Evolutionary conservation across 2,329 filamentous ascomycete genomes (phyloP), one percentile per base, ranked within the genome.

Genomic region (Colletotrichum sp.): DNA sequence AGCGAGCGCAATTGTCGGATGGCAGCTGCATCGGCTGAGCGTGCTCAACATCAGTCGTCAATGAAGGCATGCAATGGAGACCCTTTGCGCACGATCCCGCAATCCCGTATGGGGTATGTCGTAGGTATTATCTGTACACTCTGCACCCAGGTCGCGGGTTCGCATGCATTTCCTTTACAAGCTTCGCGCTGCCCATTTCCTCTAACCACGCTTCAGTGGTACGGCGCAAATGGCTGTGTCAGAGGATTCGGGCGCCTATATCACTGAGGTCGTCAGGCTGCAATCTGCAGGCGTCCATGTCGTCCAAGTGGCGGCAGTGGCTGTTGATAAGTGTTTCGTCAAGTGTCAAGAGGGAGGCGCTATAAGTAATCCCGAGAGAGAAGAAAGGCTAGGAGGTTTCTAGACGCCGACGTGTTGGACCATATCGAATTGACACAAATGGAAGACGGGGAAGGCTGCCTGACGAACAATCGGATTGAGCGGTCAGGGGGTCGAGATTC

Each of bases 21-120:
- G 74, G 59, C 64, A 76, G 65, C 74, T 74, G 70, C 59, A 69
- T 21, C 68, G 64, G 34, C 70, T 65, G 48, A 69, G 74, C 70
- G 57, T 26, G 13, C 36, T 34, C 59, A 71, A 34, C 48, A 74
- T 30, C 13, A 59, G 67, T n/a, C 48, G 16, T 39, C 36, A 16
- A 39, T 8, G 36, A 39, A 8, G 36, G 16, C 12, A 52, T 52
- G 43, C 43, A 52, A 52, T 21, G n/a, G 43, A 21, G 43, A 52
- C n/a, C 43, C 43, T 52, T 52, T 52, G 43, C 10, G 43, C 43
- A 52, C 43, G 43, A 52, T 52, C 43, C 43, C 43, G 43, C 43
- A 7, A 21, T 21, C n/a, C 43, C 43, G 43, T 21, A 12, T 21
- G 43, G 21, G 43, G 43, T 52, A 52, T 21, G n/a, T 52, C 18